Conservation (phyloP, 2,329 filamentous ascomycete genomes). For the Aspergillus sp. region DNA sequence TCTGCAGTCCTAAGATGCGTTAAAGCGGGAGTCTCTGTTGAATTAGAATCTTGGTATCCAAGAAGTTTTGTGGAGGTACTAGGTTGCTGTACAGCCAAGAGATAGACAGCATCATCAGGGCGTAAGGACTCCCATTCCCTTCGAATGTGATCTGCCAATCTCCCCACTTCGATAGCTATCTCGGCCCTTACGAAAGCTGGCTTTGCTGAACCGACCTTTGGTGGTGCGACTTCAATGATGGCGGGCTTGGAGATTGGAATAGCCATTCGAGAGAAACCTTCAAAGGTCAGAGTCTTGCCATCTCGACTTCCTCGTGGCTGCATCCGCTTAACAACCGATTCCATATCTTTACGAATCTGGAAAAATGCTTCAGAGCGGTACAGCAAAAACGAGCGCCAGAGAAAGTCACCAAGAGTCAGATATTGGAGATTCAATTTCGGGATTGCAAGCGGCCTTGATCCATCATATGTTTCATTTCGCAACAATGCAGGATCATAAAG, state of each 20-base stretch:
- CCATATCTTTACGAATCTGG: conserved; percentile 85
- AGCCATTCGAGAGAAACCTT: conserved; percentile 88
- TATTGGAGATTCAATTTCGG: conserved; percentile 96
- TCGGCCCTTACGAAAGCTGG: conserved; percentile 86
- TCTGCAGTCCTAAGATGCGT: conserved; percentile 74
- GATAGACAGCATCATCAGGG: conserved; percentile 83
- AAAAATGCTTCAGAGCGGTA: conserved; percentile 92
- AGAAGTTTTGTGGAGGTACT: conserved; percentile 26
- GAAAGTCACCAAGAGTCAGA: conserved; percentile 86
- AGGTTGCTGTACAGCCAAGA: conserved; percentile 66
- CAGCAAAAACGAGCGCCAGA: conserved; percentile 90
- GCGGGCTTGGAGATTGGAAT: conserved; percentile 79
- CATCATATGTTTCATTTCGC: conserved; percentile 81
- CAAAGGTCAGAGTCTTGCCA: conserved; percentile 65
- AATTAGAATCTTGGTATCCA: conserved; percentile 12
- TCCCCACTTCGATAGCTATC: conserved; percentile 75
- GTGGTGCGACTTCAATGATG: conserved; percentile 78
- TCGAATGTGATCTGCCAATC: conserved; percentile 69
- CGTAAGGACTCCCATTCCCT: conserved; percentile 87
- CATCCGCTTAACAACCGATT: conserved; percentile 73
- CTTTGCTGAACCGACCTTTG: conserved; percentile 74
- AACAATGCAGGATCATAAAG: conserved; percentile 76
- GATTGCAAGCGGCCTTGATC: conserved; percentile 78
- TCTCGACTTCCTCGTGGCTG: conserved; percentile 62
- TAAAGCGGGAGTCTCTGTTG: conserved; percentile 60